Conservation (phyloP, 2,329 filamentous ascomycete species). For the Monosporascus sp. region DNA sequence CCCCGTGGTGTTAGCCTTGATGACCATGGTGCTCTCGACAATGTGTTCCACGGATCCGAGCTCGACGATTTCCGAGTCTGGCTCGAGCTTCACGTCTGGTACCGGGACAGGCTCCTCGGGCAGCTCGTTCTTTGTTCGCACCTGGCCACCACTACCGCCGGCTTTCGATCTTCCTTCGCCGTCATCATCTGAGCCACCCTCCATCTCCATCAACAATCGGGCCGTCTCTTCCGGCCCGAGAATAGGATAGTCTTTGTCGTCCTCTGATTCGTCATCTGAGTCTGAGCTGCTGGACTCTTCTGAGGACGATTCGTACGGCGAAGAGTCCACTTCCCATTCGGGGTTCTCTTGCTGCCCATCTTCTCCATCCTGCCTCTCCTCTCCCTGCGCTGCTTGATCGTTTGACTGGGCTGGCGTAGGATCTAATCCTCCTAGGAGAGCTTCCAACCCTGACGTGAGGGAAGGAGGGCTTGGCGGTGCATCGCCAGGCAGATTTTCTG, state of each 20-base stretch:
- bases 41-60: conserved; percentile 72
- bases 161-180: conserved; percentile 48
- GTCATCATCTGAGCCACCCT: conserved; percentile 76
- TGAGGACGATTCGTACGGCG: conserved; percentile 66
- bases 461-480: conserved; percentile 26
- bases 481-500: conserved; percentile 8
- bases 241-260: conserved; percentile 55
- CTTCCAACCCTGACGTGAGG: conserved; percentile 27
- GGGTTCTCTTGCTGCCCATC: conserved; percentile 39
- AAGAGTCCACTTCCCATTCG: conserved; percentile 83
- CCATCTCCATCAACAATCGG: conserved; percentile 77
- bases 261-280: conserved; percentile 51
- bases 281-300: conserved; percentile 51
- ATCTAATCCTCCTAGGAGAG: conserved; percentile 25
- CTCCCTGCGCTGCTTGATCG: conserved; percentile 4
- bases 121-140: conserved; percentile 80
- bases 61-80: conserved; percentile 70
- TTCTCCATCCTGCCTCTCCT: conserved; percentile 10
- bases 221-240: conserved; percentile 79
- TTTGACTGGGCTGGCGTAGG: conserved; percentile 12
- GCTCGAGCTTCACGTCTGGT: conserved; percentile 72
- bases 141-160: conserved; percentile 38
- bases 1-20: conserved; percentile 73
- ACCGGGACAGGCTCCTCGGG: conserved; percentile 61
- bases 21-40: conserved; percentile 72